phyloP scores from a whole-genome alignment of 768 basidiomycete genomes.

The Coprinopsis strossmayeri region DNA sequence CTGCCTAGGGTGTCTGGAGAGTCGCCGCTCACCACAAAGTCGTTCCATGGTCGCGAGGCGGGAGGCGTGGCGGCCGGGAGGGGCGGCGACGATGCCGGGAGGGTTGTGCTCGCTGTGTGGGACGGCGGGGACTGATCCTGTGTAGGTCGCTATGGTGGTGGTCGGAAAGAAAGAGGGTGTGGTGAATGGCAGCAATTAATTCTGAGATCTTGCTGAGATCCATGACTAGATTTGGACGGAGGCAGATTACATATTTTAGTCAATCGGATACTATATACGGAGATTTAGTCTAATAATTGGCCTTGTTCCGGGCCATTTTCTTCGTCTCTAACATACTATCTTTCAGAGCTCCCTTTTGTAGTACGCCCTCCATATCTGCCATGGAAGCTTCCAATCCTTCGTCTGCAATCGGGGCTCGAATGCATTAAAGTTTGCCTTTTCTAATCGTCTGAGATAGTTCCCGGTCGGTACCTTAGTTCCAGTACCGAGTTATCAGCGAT shows the following conservation, averaged over 20 bases:
- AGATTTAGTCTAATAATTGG: conserved; percentile 13
- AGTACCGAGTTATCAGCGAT: conserved; percentile 16
- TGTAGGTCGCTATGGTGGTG: conserved; percentile 19
- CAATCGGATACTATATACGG: conserved; percentile 27
- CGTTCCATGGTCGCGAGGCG: conserved; percentile 43
- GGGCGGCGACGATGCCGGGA: conserved; percentile 5
- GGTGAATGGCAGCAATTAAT: conserved; percentile 11
- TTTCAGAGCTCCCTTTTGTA: conserved; percentile 31
- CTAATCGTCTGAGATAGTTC: conserved; percentile 58
- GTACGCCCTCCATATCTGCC: conserved; percentile 51
- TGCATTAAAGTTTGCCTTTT: conserved; percentile 64
- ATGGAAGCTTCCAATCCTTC: conserved; percentile 74
- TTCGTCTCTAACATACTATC: conserved; percentile 11
- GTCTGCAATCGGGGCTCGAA: conserved; percentile 58
- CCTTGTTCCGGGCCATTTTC: conserved; percentile 15
- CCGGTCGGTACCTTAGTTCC: conserved; percentile 54
- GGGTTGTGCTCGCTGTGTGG: conserved; percentile 4
- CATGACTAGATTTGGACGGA: conserved; percentile 33
- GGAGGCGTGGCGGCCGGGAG: conserved; percentile 12
- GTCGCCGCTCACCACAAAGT: conserved; percentile 51
- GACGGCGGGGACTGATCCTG: background rate
- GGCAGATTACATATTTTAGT: conserved; percentile 43
- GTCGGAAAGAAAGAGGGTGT: conserved; percentile 13
- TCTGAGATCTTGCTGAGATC: conserved; percentile 21
- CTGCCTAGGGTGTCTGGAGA: background rate